Base-by-base conservation (phyloP, 441 rosid species). In the Erodium trifolium region DNA sequence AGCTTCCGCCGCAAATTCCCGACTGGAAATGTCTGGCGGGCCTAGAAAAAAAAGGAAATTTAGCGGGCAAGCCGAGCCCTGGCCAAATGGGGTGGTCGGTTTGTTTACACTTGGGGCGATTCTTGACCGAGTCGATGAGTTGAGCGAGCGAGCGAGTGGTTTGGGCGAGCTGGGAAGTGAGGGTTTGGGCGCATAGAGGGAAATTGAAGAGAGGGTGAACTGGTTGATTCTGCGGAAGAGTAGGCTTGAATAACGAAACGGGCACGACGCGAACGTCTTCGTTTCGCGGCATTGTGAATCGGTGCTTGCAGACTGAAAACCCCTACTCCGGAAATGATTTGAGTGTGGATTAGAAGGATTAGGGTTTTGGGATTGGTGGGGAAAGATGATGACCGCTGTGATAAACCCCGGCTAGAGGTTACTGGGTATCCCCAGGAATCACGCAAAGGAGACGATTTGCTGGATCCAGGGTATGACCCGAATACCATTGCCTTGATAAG, bases 251-350 rank as follows among this genome's bases (percentile, higher is more conserved):
- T 31, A 31, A 31, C 34, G 34, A 31, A 31, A 31, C 34, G 34
- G 34, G 0, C 4, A 84, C 76, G 84, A 88, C 76, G 67, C 74
- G 78, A 47, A 83, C 80, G 71, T 77, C 85, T 13, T 72, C 87
- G 64, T 84, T 75, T 66, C 63, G 45, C 60, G 63, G 66, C 94
- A 88, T 87, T 77, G 76, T 72, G 7, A 55, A 55, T 45, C 13
- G 51, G 51, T 45, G 47, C 12, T 41, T 41, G 47, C 12, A 1
- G 12, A 4, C 13, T 8, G 51, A 1, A 45, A 45, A 45, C 3
- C 51, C 3, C 12, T 8, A 8, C 1, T 45, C 51, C 11, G 13
- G 51, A 12, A 45, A 45, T 8, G 13, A 45, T 8, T 45, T 1
- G 51, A 9, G 51, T 45, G 12, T 45, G 51, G 3, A 45, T 45